Percentiles rank a stretch among this genome's conserved stretches.
These are phyloP conservation scores for Chaetomiaceae sp. DNA, from an alignment of 2,329 filamentous ascomycete genomes.

Conservation along the genomic window DNA sequence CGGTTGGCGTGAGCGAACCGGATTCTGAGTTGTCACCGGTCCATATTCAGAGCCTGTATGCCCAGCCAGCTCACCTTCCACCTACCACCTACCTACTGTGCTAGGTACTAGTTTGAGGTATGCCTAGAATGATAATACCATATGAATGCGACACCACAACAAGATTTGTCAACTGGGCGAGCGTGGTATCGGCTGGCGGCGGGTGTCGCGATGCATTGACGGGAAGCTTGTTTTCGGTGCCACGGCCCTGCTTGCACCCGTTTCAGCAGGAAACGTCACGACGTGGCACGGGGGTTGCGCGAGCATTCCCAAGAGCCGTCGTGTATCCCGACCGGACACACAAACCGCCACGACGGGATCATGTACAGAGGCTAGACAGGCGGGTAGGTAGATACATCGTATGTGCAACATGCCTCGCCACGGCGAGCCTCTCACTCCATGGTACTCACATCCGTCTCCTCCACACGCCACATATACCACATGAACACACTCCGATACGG, in stretches of 20 bases:
- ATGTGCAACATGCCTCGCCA: not conserved
- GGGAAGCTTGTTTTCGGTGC: conserved; percentile 7
- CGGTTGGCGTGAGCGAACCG: too few species aligned
- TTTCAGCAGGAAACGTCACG: not conserved
- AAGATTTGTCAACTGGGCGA: too few species aligned
- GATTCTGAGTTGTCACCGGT: too few species aligned
- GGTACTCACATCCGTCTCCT: conserved; percentile 66
- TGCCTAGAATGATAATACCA: too few species aligned
- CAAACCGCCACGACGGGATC: conserved; percentile 1
- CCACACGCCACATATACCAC: conserved; percentile 97
- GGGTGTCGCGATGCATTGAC: not conserved
- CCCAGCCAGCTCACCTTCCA: too few species aligned
- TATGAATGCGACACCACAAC: too few species aligned
- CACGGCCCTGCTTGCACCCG: not conserved
- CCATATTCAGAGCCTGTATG: too few species aligned
- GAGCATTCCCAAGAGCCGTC: not conserved
- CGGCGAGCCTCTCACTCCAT: conserved; percentile 37
- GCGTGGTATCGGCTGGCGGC: not conserved
- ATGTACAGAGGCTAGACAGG: too few species aligned
- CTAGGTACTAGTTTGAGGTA: too few species aligned
- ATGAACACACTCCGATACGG: conserved; percentile 92
- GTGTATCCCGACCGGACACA: not conserved
- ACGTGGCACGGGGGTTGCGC: not conserved
- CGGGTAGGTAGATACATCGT: too few species aligned
- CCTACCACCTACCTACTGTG: too few species aligned